A percentile compares a stretch with the other conserved stretches of the same genome.
phyloP scores from a whole-genome alignment of 1,284 basidiomycete species.

The Heterobasidion occidentale region DNA sequence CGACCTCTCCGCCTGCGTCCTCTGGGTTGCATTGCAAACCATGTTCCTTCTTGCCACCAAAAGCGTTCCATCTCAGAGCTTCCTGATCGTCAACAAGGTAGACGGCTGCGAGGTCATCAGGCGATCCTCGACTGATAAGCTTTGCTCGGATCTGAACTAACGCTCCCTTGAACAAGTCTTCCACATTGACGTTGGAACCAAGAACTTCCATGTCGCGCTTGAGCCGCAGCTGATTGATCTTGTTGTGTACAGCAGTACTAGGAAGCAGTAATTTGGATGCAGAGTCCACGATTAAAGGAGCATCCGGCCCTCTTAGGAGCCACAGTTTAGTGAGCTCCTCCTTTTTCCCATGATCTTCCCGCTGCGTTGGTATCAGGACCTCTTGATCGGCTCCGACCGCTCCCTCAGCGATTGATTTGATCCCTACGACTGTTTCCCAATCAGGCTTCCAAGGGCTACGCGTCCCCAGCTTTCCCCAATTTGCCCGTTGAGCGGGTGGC shows the following conservation, averaged over 20 bases:
- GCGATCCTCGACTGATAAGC: slow-evolving; percentile 61
- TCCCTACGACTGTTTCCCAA: slow-evolving; percentile 60
- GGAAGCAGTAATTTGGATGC: slow-evolving; percentile 32
- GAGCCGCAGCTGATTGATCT: slow-evolving; percentile 51
- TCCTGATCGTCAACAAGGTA: slow-evolving; percentile 53
- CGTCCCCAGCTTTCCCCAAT: slow-evolving; percentile 60
- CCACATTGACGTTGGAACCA: slow-evolving; percentile 21
- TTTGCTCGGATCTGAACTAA: slow-evolving; percentile 58
- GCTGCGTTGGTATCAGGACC: slow-evolving; percentile 47
- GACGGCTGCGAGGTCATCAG: slow-evolving; percentile 65
- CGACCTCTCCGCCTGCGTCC: slow-evolving; percentile 25
- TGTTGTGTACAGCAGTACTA: slow-evolving; percentile 35
- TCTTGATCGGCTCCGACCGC: slow-evolving; percentile 16
- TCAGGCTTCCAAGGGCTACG: slow-evolving; percentile 69
- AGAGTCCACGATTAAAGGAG: slow-evolving; percentile 35
- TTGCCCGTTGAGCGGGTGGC: slow-evolving; percentile 78
- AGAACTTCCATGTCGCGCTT: slow-evolving; percentile 43
- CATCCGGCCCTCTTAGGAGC: slow-evolving; percentile 56
- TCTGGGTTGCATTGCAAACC: slow-evolving; percentile 19
- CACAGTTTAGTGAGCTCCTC: slow-evolving; percentile 34
- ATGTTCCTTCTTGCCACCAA: slow-evolving; percentile 20
- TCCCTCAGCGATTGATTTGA: slow-evolving; percentile 16
- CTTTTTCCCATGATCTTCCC: slow-evolving; percentile 20
- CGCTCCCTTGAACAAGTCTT: slow-evolving; percentile 46
- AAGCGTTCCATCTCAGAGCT: slow-evolving; percentile 33